These are phyloP conservation scores for Coriolopsis trogii DNA, from an alignment of 1,284 basidiomycete genomes.

Conservation along the genomic window DNA sequence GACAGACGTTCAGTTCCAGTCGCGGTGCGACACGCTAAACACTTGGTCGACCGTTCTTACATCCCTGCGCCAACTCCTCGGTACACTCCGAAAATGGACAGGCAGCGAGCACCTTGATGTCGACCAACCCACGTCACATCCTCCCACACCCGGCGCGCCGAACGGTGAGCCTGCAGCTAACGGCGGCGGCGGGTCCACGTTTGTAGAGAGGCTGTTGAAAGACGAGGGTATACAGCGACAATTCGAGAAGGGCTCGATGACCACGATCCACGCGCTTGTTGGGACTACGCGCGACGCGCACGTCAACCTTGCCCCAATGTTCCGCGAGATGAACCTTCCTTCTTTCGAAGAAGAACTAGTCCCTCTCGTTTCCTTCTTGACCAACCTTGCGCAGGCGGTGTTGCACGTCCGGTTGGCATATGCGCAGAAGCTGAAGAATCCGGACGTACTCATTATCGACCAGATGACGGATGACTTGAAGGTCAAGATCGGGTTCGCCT, in stretches of 20 bases:
- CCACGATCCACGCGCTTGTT: slow-evolving; percentile 86
- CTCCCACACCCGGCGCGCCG: slow-evolving; percentile 16
- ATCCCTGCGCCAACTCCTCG: slow-evolving; percentile 77
- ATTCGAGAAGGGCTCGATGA: slow-evolving; percentile 93
- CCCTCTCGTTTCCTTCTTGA: slow-evolving; percentile 93
- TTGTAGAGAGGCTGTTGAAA: slow-evolving; percentile 94
- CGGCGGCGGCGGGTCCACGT: slow-evolving; percentile 70
- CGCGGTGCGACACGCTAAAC: slow-evolving; percentile 83
- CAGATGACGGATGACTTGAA: slow-evolving; percentile 96
- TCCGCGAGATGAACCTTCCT: slow-evolving; percentile 87
- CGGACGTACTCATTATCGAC: slow-evolving; percentile 90
- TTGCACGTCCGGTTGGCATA: slow-evolving; percentile 91
- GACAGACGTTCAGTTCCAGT: slow-evolving; percentile 67
- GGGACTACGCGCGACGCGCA: slow-evolving; percentile 88
- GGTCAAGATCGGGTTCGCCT: slow-evolving; percentile 90
- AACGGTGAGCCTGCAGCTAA: slow-evolving; percentile 29
- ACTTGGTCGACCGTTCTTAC: slow-evolving; percentile 88
- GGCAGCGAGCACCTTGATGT: slow-evolving; percentile 91
- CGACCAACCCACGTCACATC: slow-evolving; percentile 60
- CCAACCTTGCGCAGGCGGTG: slow-evolving; percentile 90
- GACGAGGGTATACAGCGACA: slow-evolving; percentile 94
- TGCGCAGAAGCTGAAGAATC: slow-evolving; percentile 88
- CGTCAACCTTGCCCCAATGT: slow-evolving; percentile 75
- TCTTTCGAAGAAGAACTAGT: slow-evolving; percentile 94
- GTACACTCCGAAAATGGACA: slow-evolving; percentile 87